A percentile compares a stretch with the other conserved stretches of the same genome.
phyloP scores from a whole-genome alignment of 2,329 filamentous ascomycete genomes.

The Alternaria postmessia region DNA sequence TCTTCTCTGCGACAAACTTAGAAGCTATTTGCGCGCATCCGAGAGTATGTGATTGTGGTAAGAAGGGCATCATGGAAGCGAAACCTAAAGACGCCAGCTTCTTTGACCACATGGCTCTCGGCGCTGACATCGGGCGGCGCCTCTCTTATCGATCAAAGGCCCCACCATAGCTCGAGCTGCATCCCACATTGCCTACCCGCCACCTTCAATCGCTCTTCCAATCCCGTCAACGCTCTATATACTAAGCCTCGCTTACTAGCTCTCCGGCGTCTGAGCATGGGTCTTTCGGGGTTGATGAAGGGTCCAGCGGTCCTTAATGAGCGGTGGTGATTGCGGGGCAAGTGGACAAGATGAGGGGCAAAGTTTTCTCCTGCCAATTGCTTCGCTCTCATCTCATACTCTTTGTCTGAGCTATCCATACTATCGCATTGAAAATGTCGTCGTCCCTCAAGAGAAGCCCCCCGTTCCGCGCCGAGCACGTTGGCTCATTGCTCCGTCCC shows the following conservation, averaged over 20 bases:
- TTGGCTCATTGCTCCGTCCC: constrained; percentile 75
- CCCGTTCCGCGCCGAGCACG: constrained; percentile 76
- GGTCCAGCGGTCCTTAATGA: constrained; percentile 22
- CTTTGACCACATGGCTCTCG: neutral
- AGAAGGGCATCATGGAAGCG: neutral
- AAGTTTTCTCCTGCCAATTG: constrained; percentile 15
- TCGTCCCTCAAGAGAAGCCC: constrained; percentile 52
- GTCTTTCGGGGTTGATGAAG: constrained; percentile 16
- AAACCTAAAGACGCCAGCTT: neutral
- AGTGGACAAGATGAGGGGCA: constrained; percentile 32
- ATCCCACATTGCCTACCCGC: constrained; percentile 32
- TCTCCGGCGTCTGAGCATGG: constrained; percentile 15
- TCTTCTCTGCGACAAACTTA: neutral
- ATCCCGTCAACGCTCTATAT: constrained; percentile 21
- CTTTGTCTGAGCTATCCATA: constrained; percentile 3
- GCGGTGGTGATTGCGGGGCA: constrained; percentile 33
- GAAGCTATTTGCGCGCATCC: neutral
- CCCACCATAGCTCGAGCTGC: constrained; percentile 34
- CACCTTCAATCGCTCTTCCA: constrained; percentile 24
- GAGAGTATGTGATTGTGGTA: neutral
- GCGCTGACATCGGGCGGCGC: constrained; percentile 8
- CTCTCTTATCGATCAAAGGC: constrained; percentile 22
- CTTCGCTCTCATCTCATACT: constrained; percentile 12
- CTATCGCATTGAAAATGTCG: constrained; percentile 43
- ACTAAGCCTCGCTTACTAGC: constrained; percentile 16